Conservation (phyloP, 257 asterid genomes). For the Osmanthus fragrans region DNA sequence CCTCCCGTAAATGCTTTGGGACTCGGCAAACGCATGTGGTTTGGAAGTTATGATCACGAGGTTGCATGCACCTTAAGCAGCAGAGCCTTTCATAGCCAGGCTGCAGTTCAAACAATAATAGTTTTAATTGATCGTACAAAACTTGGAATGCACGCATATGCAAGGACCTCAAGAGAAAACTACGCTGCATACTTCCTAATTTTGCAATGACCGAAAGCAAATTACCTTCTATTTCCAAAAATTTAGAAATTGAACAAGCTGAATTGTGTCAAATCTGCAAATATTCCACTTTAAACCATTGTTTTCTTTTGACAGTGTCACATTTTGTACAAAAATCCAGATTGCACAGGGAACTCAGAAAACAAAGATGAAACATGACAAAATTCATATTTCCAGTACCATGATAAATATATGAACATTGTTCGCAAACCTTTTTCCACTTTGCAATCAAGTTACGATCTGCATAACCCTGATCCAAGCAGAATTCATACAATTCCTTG, state of each 20-base stretch:
- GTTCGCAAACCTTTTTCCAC: conserved; percentile 45
- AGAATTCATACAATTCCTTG: conserved; percentile 45
- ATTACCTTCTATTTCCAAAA: neutral
- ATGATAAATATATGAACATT: neutral
- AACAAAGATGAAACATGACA: neutral
- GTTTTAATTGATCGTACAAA: neutral
- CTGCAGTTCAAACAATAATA: conserved; percentile 24
- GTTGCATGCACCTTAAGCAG: conserved; percentile 50
- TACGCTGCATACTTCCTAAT: neutral
- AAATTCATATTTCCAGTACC: neutral
- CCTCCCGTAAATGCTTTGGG: conserved; percentile 49
- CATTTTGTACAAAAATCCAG: neutral
- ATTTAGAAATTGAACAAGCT: neutral
- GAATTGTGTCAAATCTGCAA: neutral
- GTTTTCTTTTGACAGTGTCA: neutral
- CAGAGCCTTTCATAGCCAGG: conserved; percentile 55
- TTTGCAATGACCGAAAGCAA: neutral
- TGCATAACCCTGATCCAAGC: conserved; percentile 51
- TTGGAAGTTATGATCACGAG: conserved; percentile 53
- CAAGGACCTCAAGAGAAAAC: neutral
- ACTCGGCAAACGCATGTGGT: conserved; percentile 52
- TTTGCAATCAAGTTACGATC: conserved; percentile 49
- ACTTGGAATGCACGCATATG: neutral
- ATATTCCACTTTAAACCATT: neutral
- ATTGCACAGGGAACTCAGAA: neutral